Percentiles rank a stretch among this genome's conserved stretches.
Evolutionary conservation across 768 basidiomycete genomes (phyloP).

Genomic region (Lactarius psammicola): DNA sequence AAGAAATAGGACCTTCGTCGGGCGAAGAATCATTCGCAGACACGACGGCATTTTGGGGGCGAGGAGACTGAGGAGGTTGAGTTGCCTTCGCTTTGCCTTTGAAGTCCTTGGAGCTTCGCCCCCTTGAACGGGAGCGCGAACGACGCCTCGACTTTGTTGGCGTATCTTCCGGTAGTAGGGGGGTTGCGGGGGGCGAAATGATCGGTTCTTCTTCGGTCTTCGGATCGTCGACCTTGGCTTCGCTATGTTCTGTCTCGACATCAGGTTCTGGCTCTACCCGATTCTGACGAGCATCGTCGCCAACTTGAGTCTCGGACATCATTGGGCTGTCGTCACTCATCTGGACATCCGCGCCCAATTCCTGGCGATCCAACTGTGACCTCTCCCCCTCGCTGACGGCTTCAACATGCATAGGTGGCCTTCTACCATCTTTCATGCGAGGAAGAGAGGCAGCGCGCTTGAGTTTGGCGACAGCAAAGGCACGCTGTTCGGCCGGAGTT

Average conservation of each 20-base stretch:
- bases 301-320: slow-evolving; percentile 21
- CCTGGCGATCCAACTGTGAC: slow-evolving; percentile 36
- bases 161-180: slow-evolving; percentile 30
- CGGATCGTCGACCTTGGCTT: slow-evolving; percentile 26
- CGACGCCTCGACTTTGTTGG: slow-evolving; percentile 55
- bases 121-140: slow-evolving; percentile 63
- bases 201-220: slow-evolving; percentile 31
- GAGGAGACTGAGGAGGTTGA: slow-evolving; percentile 49
- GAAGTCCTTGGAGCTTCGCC: slow-evolving; percentile 66
- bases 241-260: slow-evolving; percentile 18
- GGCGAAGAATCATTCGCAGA: slow-evolving; percentile 70
- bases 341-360: slow-evolving; percentile 28
- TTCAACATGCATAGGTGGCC: slow-evolving; percentile 84
- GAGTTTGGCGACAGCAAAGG: slow-evolving; percentile 83
- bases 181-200: slow-evolving; percentile 28
- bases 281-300: background rate
- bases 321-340: slow-evolving; percentile 14
- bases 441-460: slow-evolving; percentile 91
- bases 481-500: slow-evolving; percentile 72
- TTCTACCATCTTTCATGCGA: slow-evolving; percentile 84
- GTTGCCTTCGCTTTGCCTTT: slow-evolving; percentile 43
- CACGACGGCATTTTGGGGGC: slow-evolving; percentile 42
- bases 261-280: slow-evolving; percentile 18
- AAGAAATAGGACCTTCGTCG: slow-evolving; percentile 41
- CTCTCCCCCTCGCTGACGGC: slow-evolving; percentile 82